Evolutionary conservation across 805 yeast genomes (phyloP), one percentile per base, ranked within the genome.

Genomic region (Kuraishia cidri): DNA sequence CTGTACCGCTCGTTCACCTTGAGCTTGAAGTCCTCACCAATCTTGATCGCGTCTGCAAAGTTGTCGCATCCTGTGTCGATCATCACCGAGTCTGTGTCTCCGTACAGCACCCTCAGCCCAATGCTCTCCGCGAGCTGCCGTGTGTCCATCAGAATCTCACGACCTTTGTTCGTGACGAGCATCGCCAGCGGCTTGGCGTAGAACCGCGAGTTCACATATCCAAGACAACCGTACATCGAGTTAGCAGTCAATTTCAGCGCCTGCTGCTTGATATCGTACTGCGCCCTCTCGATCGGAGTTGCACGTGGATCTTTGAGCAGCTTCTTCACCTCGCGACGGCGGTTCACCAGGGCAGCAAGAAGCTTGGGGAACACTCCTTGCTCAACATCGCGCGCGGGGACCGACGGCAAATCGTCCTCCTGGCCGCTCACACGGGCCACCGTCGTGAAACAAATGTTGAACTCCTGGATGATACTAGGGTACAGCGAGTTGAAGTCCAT

Each of bases 41-140:
- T 79, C 45, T 69, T 68, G 28, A 84, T 55, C 0, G 97, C 95
- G 29, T 84, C 95, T 17, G 60, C 55, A 53, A 70, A 81, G 21
- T 60, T 67, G 35, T 69, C 72, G 29, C 75, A 77, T 19, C 87
- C 87, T 3, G 97, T 86, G 55, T 90, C 94, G 52, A 92, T 86
- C 98, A 92, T 92, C 33, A 92, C 97, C 23, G 98, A 92, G 64
- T 92, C 98, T 0, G 98, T 92, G 62, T 92, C 98, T 66, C 98
- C 98, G 50, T 92, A 92, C 10, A 92, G 85, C 31, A 94, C 97
- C 35, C 85, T 66, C 37, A 92, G 65, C 0, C 81, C 81, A 46
- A 82, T 65, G 35, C 79, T 69, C 54, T 90, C 97, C 0, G 97
- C 98, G 39, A 92, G 64, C 47, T 83, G 94, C 53, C 94, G 74